These are phyloP conservation scores for Curvularia sp. DNA, from an alignment of 2,329 filamentous ascomycete genomes.

Conservation along the genomic window DNA sequence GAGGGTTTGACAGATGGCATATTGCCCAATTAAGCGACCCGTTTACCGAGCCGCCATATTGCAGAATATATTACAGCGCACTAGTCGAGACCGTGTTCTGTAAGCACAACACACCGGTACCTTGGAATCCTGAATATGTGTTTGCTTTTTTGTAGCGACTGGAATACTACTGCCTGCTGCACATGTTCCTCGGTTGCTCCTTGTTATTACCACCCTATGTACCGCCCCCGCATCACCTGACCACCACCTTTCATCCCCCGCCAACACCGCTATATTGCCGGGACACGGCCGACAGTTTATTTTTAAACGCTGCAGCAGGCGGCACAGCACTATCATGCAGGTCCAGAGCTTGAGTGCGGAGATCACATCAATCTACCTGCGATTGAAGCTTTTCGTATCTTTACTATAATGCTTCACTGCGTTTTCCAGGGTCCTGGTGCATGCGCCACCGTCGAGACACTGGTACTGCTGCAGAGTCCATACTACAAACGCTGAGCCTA, in stretches of 20 bases:
- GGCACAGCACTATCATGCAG: constrained; percentile 21
- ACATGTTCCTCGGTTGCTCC: constrained; percentile 6
- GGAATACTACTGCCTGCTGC: constrained; percentile 12
- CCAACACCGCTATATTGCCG: constrained; percentile 33
- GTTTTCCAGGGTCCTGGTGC: constrained; percentile 16
- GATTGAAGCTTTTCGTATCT: constrained; percentile 46
- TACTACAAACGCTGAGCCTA: constrained; percentile 1
- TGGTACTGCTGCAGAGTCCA: constrained; percentile 4
- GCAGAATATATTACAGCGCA: constrained; percentile 38
- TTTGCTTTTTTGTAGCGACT: background rate
- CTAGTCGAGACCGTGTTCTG: constrained; percentile 46
- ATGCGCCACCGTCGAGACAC: constrained; percentile 13
- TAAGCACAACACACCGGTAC: constrained; percentile 38
- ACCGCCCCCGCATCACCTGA: constrained; percentile 36
- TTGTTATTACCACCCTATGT: constrained; percentile 3
- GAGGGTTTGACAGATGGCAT: constrained; percentile 31
- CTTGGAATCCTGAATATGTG: constrained; percentile 23
- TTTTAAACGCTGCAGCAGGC: constrained; percentile 31
- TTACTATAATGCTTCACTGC: constrained; percentile 33
- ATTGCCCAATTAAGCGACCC: constrained; percentile 45
- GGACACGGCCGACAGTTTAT: constrained; percentile 33
- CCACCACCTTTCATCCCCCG: constrained; percentile 26
- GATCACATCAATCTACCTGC: constrained; percentile 33
- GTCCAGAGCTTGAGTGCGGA: constrained; percentile 29
- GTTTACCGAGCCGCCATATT: constrained; percentile 37